Evolutionary conservation across 1,139 yeast genomes (phyloP).

Genomic region (Hansenula lynferdii): DNA sequence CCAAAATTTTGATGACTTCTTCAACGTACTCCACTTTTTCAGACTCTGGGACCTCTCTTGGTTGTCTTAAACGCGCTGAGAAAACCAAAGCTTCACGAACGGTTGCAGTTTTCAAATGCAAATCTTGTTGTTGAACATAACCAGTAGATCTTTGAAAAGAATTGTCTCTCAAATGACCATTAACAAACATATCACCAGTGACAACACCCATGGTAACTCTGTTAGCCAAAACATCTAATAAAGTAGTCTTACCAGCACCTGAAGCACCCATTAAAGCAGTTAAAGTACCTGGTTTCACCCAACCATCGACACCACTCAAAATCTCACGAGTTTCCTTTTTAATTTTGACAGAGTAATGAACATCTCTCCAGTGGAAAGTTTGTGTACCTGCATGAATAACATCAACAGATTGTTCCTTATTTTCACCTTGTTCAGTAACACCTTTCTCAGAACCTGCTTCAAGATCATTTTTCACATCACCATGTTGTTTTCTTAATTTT

Average conservation of each 20-base stretch:
- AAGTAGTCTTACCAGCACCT: slow-evolving; percentile 84
- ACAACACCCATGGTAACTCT: slow-evolving; percentile 78
- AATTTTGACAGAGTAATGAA: slow-evolving; percentile 68
- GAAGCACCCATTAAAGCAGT: slow-evolving; percentile 87
- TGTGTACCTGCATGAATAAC: slow-evolving; percentile 30
- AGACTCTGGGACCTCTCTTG: slow-evolving; percentile 40
- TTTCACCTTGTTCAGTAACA: slow-evolving; percentile 18
- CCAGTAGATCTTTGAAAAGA: slow-evolving; percentile 83
- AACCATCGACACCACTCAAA: slow-evolving; percentile 70
- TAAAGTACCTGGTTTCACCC: slow-evolving; percentile 75
- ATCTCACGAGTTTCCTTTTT: slow-evolving; percentile 61
- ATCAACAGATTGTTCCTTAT: slow-evolving; percentile 12
- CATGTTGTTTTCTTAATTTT: slow-evolving; percentile 26
- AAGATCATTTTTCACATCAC: slow-evolving; percentile 16
- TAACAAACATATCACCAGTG: slow-evolving; percentile 71
- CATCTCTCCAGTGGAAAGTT: slow-evolving; percentile 76
- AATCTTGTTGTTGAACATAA: slow-evolving; percentile 80
- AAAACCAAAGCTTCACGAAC: slow-evolving; percentile 75
- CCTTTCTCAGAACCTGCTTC: slow-evolving; percentile 21
- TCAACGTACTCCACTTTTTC: slow-evolving; percentile 74
- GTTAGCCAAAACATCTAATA: slow-evolving; percentile 69
- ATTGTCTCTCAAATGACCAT: slow-evolving; percentile 61
- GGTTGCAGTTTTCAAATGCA: slow-evolving; percentile 69
- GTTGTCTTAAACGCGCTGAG: slow-evolving; percentile 73
- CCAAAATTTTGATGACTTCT: slow-evolving; percentile 61